Evolutionary conservation across 2,329 filamentous ascomycete genomes (phyloP).

Genomic region (Phialophora macrospora): DNA sequence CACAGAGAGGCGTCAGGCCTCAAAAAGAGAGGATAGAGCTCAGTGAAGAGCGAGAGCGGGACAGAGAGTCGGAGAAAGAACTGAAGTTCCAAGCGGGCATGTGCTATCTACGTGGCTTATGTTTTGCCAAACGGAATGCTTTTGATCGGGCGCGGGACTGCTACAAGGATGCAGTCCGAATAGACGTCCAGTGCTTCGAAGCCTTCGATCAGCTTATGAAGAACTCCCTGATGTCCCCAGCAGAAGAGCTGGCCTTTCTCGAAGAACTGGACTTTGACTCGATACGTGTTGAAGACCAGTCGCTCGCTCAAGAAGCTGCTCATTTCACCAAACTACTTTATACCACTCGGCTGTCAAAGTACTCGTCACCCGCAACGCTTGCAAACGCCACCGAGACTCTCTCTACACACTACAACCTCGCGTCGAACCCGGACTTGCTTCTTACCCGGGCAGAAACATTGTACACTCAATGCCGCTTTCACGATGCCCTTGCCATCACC

Average conservation of each 20-base stretch:
- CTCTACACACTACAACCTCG: constrained; percentile 89
- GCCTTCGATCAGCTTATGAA: constrained; percentile 98
- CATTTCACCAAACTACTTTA: constrained; percentile 97
- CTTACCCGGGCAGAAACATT: constrained; percentile 87
- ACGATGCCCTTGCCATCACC: constrained; percentile 82
- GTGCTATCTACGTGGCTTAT: constrained; percentile 92
- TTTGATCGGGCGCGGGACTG: constrained; percentile 97
- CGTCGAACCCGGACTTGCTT: constrained; percentile 84
- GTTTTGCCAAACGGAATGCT: constrained; percentile 95
- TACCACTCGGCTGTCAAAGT: constrained; percentile 92
- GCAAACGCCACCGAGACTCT: constrained; percentile 85
- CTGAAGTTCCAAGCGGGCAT: constrained; percentile 93
- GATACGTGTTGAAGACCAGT: constrained; percentile 70
- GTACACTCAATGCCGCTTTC: constrained; percentile 93
- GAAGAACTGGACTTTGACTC: constrained; percentile 89
- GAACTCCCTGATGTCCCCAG: constrained; percentile 86
- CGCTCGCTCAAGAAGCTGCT: constrained; percentile 79
- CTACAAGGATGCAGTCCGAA: constrained; percentile 95
- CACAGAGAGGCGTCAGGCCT: constrained; percentile 53
- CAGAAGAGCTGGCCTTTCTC: constrained; percentile 88
- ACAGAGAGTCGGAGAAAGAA: constrained; percentile 72
- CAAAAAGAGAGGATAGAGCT: constrained; percentile 60
- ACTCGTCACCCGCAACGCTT: constrained; percentile 83
- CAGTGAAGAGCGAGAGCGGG: constrained; percentile 61
- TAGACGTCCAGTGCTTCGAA: constrained; percentile 98